A percentile compares a stretch with the other conserved stretches of the same genome.
phyloP scores from a whole-genome alignment of 306 rosid species.

The Glycine soja region DNA sequence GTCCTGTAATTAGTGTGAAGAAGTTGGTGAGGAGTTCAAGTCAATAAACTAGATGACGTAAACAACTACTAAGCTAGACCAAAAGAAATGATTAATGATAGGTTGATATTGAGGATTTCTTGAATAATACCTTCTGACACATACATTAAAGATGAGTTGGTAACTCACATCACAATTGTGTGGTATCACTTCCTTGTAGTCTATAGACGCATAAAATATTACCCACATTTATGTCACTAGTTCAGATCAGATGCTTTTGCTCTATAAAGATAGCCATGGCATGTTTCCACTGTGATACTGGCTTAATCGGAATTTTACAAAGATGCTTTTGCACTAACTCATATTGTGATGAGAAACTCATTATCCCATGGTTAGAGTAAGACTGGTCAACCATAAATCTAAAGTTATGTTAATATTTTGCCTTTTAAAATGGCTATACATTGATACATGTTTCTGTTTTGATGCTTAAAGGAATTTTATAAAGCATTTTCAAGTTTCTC shows the following conservation, averaged over 20 bases:
- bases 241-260: constrained; percentile 27
- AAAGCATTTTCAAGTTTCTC: constrained; percentile 68
- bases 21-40: neutral
- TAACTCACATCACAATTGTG: constrained; percentile 11
- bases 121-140: neutral
- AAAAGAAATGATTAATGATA: neutral
- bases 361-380: constrained; percentile 10
- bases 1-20: neutral
- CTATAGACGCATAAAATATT: neutral
- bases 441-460: constrained; percentile 36
- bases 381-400: constrained; percentile 4
- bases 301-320: constrained; percentile 9
- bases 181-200: neutral
- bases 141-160: neutral
- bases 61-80: neutral
- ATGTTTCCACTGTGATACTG: neutral
- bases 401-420: constrained; percentile 24
- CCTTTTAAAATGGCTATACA: constrained; percentile 34
- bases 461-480: constrained; percentile 57
- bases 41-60: constrained; percentile 8
- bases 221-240: neutral
- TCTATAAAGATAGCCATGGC: neutral
- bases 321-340: constrained; percentile 6
- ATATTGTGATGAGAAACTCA: neutral
- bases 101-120: neutral